Base-by-base conservation (phyloP, 2,329 filamentous ascomycete genomes). In the Beauveria rudraprayagi region DNA sequence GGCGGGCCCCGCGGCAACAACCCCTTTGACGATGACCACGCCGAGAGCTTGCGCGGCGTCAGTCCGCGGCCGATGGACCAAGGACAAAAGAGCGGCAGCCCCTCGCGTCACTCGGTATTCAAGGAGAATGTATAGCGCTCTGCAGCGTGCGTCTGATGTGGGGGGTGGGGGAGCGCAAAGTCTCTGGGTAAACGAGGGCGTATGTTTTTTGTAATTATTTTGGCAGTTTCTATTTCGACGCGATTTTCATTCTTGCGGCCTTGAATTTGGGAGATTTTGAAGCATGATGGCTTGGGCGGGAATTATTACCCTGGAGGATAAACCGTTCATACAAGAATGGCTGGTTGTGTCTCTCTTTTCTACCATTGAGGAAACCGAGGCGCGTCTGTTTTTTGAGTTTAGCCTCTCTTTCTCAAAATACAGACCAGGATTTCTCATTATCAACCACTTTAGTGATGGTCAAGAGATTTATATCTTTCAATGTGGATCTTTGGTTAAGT, bases 51-150 rank as follows among this genome's bases (percentile, higher is more conserved):
- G 73, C 76, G 89, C 60, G 89, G 88, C 28, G 85, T 92, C 34
- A 93, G 89, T 72, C 90, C 91, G 3, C 74, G 90, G 66, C 90
- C 90, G n/a, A 83, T 89, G 66, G 78, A 85, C 55, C 80, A 79
- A 34, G 71, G 74, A 43, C 66, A 65, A 11, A 67, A 66, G 65
- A 63, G 65, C 34, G 47, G 67, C 69, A 22, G 75, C 71, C 56
- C 74, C 70, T 16, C 73, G 74, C 61, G 73, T 72, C 9, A 76
- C 70, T 90, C 86, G 63, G 80, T 89, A 65, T 91, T 91, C 68
- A 78, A 80, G 62, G 88, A 91, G 76, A 81, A 88, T 64, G 81
- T 91, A 70, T 89, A 72, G 19, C 9, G 40, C 22, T n/a, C 14
- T 24, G 11, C 3, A 22, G 9, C 2, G 41, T 24, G 26, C 17